These are phyloP conservation scores for Suillus variegatus DNA, from an alignment of 768 basidiomycete species.

Conservation along the genomic window DNA sequence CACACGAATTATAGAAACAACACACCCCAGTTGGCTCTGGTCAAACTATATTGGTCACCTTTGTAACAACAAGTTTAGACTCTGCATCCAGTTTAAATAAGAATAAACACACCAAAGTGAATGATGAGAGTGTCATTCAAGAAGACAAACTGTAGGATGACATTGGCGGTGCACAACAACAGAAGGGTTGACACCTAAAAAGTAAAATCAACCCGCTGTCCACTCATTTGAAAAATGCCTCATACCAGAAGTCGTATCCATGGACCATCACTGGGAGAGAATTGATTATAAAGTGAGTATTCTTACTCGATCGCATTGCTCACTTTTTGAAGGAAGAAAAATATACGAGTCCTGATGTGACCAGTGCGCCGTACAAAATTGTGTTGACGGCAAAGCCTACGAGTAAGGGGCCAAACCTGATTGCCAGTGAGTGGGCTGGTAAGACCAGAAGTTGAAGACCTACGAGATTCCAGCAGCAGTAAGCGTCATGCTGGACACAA, in stretches of 20 bases:
- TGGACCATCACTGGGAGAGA: slow-evolving; percentile 15
- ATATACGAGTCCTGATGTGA: slow-evolving; percentile 36
- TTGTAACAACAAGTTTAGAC: neutral
- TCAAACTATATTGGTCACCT: slow-evolving; percentile 20
- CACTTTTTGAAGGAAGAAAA: slow-evolving; percentile 30
- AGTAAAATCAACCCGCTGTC: neutral
- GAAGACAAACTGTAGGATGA: slow-evolving; percentile 26
- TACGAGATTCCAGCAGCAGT: slow-evolving; percentile 25
- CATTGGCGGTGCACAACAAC: slow-evolving; percentile 25
- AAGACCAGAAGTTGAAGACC: slow-evolving; percentile 3
- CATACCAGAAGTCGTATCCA: slow-evolving; percentile 29
- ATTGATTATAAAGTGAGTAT: neutral
- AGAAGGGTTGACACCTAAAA: slow-evolving; percentile 23
- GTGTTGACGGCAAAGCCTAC: slow-evolving; percentile 36
- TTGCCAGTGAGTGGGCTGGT: neutral
- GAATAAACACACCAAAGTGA: slow-evolving; percentile 22
- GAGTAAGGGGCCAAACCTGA: slow-evolving; percentile 37
- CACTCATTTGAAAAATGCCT: neutral
- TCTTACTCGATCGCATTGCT: neutral
- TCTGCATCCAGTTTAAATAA: neutral
- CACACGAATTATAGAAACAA: neutral
- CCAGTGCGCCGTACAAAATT: slow-evolving; percentile 35
- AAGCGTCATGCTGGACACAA: slow-evolving; percentile 17
- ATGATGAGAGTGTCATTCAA: slow-evolving; percentile 27
- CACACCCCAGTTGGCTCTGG: slow-evolving; percentile 26